Evolutionary conservation across 768 basidiomycete genomes (phyloP).

Genomic region (Chalciporus piperatus): DNA sequence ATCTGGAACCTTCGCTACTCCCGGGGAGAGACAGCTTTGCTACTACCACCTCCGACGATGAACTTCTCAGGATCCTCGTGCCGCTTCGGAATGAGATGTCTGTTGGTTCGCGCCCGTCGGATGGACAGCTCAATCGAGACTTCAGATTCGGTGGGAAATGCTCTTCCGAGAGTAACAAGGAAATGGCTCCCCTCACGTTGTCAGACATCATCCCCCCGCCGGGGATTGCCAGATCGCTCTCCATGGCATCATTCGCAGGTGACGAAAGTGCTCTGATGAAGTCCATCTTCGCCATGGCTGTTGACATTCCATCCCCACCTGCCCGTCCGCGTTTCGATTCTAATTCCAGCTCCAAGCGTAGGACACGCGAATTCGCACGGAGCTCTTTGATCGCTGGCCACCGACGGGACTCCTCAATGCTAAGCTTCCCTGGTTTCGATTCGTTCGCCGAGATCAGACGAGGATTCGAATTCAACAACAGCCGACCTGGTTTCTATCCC

Average conservation of each 20-base stretch:
- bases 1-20: slow-evolving; percentile 36
- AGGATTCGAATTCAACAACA: slow-evolving; percentile 69
- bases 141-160: slow-evolving; percentile 71
- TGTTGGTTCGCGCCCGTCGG: slow-evolving; percentile 46
- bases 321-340: slow-evolving; percentile 41
- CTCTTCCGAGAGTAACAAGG: slow-evolving; percentile 14
- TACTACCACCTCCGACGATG: slow-evolving; percentile 34
- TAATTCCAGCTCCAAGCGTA: slow-evolving; percentile 39
- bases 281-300: slow-evolving; percentile 51
- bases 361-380: slow-evolving; percentile 22
- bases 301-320: slow-evolving; percentile 35
- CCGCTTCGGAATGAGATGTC: slow-evolving; percentile 28
- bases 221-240: slow-evolving; percentile 47
- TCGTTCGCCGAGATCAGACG: slow-evolving; percentile 78
- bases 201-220: slow-evolving; percentile 76
- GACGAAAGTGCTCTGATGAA: slow-evolving; percentile 54
- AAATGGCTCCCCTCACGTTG: slow-evolving; percentile 43
- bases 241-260: slow-evolving; percentile 41
- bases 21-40: slow-evolving; percentile 35
- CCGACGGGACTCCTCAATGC: slow-evolving; percentile 42
- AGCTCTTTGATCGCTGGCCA: slow-evolving; percentile 26
- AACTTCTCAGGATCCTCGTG: slow-evolving; percentile 17
- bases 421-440: slow-evolving; percentile 70
- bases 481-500: slow-evolving; percentile 66
- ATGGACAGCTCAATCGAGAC: slow-evolving; percentile 65